These are phyloP conservation scores for Podospora tetraspora DNA, from an alignment of 495 filamentous ascomycete species.

Conservation along the genomic window DNA sequence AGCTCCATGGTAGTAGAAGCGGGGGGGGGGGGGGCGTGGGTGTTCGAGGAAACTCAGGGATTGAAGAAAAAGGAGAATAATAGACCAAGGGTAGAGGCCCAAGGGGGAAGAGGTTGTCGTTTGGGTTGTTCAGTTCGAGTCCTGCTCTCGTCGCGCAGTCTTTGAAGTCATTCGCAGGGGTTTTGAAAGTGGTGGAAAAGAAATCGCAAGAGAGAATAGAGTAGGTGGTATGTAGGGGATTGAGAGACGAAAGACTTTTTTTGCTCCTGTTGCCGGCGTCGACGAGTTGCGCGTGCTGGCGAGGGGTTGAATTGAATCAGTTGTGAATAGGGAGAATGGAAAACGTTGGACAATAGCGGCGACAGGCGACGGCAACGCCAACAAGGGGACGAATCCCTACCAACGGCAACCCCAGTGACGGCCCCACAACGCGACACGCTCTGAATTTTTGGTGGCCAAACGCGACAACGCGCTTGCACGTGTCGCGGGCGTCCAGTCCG, in stretches of 20 bases:
- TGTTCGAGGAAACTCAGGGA: neutral
- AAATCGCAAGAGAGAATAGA: neutral
- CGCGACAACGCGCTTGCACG: conserved; percentile 4
- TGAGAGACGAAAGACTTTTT: neutral
- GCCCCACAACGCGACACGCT: conserved; percentile 8
- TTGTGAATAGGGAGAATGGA: neutral
- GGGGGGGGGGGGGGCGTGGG: too few relatives aligned
- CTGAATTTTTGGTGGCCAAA: conserved; percentile 4
- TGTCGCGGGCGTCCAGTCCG: neutral
- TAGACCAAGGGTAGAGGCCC: neutral
- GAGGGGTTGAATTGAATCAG: neutral
- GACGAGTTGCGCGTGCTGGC: neutral
- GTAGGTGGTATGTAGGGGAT: neutral
- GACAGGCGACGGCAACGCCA: neutral
- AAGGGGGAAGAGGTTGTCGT: neutral
- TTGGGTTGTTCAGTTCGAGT: neutral
- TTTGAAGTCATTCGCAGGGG: neutral
- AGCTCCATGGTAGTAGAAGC: conserved; percentile 12
- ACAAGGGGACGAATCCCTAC: neutral
- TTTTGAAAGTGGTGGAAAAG: neutral
- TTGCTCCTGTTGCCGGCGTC: neutral
- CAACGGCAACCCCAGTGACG: neutral
- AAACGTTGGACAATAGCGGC: neutral
- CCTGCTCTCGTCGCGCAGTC: neutral
- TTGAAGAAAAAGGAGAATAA: neutral